These are phyloP conservation scores for Cnidoscolus chayamansa DNA, from an alignment of 441 rosid species.

Conservation along the genomic window DNA sequence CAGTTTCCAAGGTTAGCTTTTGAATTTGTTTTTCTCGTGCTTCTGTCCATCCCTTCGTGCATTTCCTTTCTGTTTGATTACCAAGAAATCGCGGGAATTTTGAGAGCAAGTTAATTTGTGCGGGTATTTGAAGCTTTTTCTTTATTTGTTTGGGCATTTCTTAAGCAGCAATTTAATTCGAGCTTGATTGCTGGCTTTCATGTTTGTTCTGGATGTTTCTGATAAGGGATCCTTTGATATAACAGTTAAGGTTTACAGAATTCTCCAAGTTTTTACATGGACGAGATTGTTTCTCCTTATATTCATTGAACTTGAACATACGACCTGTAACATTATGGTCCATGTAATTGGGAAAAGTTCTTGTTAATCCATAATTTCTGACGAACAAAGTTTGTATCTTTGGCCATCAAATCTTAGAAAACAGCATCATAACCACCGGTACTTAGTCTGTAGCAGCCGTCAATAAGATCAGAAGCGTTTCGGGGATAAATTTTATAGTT, in stretches of 20 bases:
- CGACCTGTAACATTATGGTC: background rate
- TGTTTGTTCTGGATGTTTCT: background rate
- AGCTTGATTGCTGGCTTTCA: background rate
- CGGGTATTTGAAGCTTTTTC: background rate
- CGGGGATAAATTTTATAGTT: background rate
- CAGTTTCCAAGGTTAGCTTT: conserved; percentile 1
- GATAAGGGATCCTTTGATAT: too few relatives aligned
- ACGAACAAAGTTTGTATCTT: background rate
- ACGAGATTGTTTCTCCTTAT: background rate
- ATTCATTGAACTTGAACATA: background rate
- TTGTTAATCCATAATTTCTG: too few relatives aligned
- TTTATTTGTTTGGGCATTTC: background rate
- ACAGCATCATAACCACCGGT: background rate
- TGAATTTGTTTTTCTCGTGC: background rate
- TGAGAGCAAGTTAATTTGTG: background rate
- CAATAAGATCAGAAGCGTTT: background rate
- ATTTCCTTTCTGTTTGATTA: conserved; percentile 4
- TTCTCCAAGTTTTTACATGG: background rate
- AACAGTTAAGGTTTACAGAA: background rate
- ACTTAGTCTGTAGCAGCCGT: background rate
- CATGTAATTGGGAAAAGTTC: background rate
- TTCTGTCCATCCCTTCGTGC: background rate
- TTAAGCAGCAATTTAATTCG: background rate
- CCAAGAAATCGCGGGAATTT: background rate
- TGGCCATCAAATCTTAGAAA: too few relatives aligned